Evolutionary conservation across 805 yeast genomes (phyloP).

Genomic region (Hanseniaspora hatyaiensis): DNA sequence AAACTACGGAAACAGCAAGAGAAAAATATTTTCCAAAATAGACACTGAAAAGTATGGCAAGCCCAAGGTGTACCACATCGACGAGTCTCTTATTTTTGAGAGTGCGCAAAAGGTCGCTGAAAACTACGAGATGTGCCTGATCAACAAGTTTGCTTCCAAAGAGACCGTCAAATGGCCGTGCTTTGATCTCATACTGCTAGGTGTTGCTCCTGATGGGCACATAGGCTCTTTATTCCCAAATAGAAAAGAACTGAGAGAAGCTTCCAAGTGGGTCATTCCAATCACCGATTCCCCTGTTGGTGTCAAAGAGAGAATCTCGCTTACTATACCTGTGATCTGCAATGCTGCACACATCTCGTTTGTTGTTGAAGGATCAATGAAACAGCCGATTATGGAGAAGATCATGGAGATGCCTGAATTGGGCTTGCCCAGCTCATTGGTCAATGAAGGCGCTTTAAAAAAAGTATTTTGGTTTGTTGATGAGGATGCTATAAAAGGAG

Average conservation of each 20-base stretch:
- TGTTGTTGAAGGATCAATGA: slow-evolving; percentile 92
- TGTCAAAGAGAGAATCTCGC: slow-evolving; percentile 72
- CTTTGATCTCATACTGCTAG: slow-evolving; percentile 81
- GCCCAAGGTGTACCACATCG: slow-evolving; percentile 76
- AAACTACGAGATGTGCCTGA: slow-evolving; percentile 71
- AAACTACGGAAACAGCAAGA: slow-evolving; percentile 80
- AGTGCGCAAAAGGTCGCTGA: slow-evolving; percentile 93
- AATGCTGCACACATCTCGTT: slow-evolving; percentile 87
- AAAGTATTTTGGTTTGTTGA: slow-evolving; percentile 96
- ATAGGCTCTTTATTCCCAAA: slow-evolving; percentile 93
- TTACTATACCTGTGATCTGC: slow-evolving; percentile 87
- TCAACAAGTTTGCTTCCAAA: slow-evolving; percentile 86
- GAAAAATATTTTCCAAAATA: slow-evolving; percentile 59
- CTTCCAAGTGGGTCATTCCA: slow-evolving; percentile 89
- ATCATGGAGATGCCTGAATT: slow-evolving; percentile 96
- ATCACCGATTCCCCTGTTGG: slow-evolving; percentile 86
- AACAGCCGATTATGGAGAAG: slow-evolving; percentile 80
- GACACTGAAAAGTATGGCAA: slow-evolving; percentile 30
- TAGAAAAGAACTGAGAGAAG: slow-evolving; percentile 72
- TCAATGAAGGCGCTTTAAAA: slow-evolving; percentile 94
- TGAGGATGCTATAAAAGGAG: slow-evolving; percentile 77
- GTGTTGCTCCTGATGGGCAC: slow-evolving; percentile 99
- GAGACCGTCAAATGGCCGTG: slow-evolving; percentile 92
- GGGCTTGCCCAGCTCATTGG: slow-evolving; percentile 86
- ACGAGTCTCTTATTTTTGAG: slow-evolving; percentile 51